Percentiles rank a stretch among this genome's conserved stretches.
Conservation (phyloP, 768 basidiomycete species). For the Pseudohyphozyma bogoriensis region DNA sequence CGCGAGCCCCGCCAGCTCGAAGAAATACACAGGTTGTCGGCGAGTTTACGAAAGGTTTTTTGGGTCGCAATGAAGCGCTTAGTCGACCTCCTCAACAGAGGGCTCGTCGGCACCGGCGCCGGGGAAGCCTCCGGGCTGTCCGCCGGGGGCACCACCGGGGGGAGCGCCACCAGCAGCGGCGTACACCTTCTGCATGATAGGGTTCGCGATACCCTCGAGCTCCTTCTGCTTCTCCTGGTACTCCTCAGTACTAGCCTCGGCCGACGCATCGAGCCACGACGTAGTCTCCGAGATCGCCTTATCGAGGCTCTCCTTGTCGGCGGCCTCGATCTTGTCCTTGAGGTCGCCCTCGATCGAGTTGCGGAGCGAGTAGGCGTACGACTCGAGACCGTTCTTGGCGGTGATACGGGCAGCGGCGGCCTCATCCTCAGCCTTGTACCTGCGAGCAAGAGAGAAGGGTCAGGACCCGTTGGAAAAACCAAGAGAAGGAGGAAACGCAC, state of each 20-base stretch:
- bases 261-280: conserved; percentile 77
- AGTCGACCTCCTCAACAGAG: conserved; percentile 30
- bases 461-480: too few relatives aligned
- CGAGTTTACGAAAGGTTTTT: too few relatives aligned
- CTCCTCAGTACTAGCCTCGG: conserved; percentile 77
- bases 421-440: conserved; percentile 65
- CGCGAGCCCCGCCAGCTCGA: too few relatives aligned
- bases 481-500: too few relatives aligned
- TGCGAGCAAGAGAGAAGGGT: conserved; percentile 59
- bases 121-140: conserved; percentile 15
- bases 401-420: conserved; percentile 70
- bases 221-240: conserved; percentile 86
- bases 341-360: conserved; percentile 79
- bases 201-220: conserved; percentile 64
- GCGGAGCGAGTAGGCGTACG: conserved; percentile 83
- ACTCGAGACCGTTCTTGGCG: conserved; percentile 86
- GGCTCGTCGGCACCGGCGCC: conserved; percentile 22
- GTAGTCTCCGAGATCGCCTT: conserved; percentile 70
- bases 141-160: conserved; percentile 16
- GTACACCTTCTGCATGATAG: conserved; percentile 28
- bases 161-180: conserved; percentile 29
- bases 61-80: too few relatives aligned
- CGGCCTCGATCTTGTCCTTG: conserved; percentile 72
- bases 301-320: conserved; percentile 77
- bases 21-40: too few relatives aligned